Base-by-base conservation (phyloP, 176 grass and related monocot genomes). In the Ensete ventricosum region DNA sequence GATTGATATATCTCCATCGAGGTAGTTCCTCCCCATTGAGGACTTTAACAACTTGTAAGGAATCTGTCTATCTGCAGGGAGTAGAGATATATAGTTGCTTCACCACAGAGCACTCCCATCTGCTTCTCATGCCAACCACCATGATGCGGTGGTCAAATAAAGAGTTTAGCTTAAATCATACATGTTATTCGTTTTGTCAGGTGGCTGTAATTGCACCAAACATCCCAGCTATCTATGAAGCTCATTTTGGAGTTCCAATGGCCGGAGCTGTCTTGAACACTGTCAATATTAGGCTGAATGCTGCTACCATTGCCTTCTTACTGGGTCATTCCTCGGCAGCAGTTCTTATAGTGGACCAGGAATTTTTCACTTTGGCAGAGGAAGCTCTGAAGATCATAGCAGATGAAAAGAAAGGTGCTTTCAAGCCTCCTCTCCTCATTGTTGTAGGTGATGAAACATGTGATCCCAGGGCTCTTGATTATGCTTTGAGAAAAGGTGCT, bases 121-220 rank as follows among this genome's bases (percentile, higher is more conserved):
- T 43, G 4, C 34, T 6, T 43, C 34, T 43, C 34, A 43, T 43
- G 34, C 4, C 1, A 19, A 62, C 20, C 3, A 69, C 9, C 50
- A n/a, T 21, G 67, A 10, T 50, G 24, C 26, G 3, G 12, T 50
- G 29, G 14, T 70, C 50, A 70, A 9, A 50, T 25, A 49, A 16
- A 9, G 13, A 12, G 8, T 69, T n/a, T 14, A 10, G 4, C n/a
- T 12, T 72, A 14, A 22, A 23, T 3, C 1, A 9, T 70, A 48
- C 2, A 72, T 51, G 5, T 52, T 4, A 14, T 50, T 54, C 34
- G 55, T 25, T 73, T 73, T 55, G 13, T 76, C 75, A 94, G 90
- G 90, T 99, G 82, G 88, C 95, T 12, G 82, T 99, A 19, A 87
- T 99, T 82, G 90, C 90, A 71, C 90, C 95, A 71, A 99, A 94